Conservation (phyloP, 768 basidiomycete species). For the Phylloporus rhodoxanthus region DNA sequence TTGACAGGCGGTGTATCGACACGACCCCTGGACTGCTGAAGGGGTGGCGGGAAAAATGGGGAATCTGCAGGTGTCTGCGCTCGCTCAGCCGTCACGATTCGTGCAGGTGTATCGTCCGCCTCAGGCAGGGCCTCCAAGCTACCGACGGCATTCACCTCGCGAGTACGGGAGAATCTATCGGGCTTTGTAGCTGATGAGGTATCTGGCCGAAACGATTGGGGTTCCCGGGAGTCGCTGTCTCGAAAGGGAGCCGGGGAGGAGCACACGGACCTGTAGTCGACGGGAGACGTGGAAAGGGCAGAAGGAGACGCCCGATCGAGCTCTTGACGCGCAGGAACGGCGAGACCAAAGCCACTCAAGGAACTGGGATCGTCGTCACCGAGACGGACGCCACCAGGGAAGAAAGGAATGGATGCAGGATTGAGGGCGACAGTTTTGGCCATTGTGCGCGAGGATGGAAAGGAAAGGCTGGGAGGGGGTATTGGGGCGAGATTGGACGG, state of each 20-base stretch:
- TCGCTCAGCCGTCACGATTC: constrained; percentile 23
- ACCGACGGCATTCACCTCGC: constrained; percentile 47
- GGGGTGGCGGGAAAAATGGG: constrained; percentile 37
- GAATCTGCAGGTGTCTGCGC: constrained; percentile 23
- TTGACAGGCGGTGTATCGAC: constrained; percentile 44
- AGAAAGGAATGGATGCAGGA: constrained; percentile 80
- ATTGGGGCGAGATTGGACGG: background rate
- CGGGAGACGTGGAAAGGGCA: constrained; percentile 52
- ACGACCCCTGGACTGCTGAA: constrained; percentile 36
- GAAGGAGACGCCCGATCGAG: constrained; percentile 46
- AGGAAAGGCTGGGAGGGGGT: constrained; percentile 11
- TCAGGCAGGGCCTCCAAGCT: constrained; percentile 52
- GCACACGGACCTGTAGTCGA: constrained; percentile 60
- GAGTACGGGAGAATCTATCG: constrained; percentile 36
- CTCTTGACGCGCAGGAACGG: constrained; percentile 41
- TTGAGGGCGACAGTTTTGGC: constrained; percentile 73
- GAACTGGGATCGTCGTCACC: constrained; percentile 46
- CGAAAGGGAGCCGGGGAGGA: constrained; percentile 51
- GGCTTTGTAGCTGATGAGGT: constrained; percentile 45
- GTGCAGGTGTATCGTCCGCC: constrained; percentile 45
- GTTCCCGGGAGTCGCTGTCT: constrained; percentile 25
- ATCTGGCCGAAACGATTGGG: constrained; percentile 36
- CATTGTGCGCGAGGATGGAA: constrained; percentile 40
- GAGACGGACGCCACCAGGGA: constrained; percentile 57
- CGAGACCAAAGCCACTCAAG: constrained; percentile 39